Evolutionary conservation across 768 basidiomycete species (phyloP).

Genomic region (Royoungia palumana): DNA sequence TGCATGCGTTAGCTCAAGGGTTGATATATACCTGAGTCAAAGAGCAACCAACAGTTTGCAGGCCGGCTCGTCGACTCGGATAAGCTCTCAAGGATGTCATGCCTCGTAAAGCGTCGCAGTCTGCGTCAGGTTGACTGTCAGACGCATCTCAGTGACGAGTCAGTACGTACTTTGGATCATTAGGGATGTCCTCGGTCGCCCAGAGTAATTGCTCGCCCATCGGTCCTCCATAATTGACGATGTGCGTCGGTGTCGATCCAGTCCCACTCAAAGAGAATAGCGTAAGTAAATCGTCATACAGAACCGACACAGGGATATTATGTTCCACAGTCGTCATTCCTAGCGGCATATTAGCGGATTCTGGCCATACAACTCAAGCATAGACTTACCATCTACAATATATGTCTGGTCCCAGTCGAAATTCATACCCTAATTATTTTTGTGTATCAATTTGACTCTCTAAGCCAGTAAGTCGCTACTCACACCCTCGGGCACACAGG

Average conservation of each 20-base stretch:
- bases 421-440: constrained; percentile 55
- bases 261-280: constrained; percentile 67
- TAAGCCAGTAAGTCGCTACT: constrained; percentile 13
- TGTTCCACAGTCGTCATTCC: constrained; percentile 80
- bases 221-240: constrained; percentile 75
- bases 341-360: constrained; percentile 23
- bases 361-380: not conserved
- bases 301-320: constrained; percentile 56
- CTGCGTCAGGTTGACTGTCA: constrained; percentile 32
- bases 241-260: constrained; percentile 68
- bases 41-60: constrained; percentile 44
- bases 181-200: constrained; percentile 61
- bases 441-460: not conserved
- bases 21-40: not conserved
- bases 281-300: constrained; percentile 65
- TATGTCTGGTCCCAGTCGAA: constrained; percentile 78
- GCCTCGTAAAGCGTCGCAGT: constrained; percentile 59
- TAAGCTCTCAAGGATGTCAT: constrained; percentile 58
- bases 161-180: constrained; percentile 57
- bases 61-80: constrained; percentile 63
- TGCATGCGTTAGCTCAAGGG: not conserved
- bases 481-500: constrained; percentile 69
- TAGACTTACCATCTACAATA: constrained; percentile 63
- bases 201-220: constrained; percentile 68
- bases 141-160: not conserved